Evolutionary conservation across 176 grass and related monocot genomes (phyloP).

Genomic region (Carex cristatella): DNA sequence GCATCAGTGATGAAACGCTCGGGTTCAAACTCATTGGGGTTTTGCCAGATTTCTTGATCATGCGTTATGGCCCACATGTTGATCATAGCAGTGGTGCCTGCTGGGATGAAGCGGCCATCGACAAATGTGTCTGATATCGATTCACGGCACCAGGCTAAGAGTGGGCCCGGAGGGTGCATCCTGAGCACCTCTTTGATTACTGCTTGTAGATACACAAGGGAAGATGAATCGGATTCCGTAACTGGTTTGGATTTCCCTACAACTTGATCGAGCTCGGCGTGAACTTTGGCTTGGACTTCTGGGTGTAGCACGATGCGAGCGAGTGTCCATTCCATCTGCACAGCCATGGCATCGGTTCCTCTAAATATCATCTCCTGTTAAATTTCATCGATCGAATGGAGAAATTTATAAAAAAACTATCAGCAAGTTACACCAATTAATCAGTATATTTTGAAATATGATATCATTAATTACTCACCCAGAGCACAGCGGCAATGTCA

Average conservation of each 20-base stretch:
- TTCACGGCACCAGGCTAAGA: conserved; percentile 55
- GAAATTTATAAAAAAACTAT: not conserved
- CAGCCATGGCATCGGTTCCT: conserved; percentile 79
- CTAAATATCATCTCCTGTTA: conserved; percentile 87
- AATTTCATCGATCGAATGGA: not conserved
- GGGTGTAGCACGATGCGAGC: conserved; percentile 60
- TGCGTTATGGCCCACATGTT: conserved; percentile 88
- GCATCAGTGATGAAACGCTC: conserved; percentile 43
- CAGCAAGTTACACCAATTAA: not conserved
- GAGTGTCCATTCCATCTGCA: conserved; percentile 79
- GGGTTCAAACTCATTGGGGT: conserved; percentile 51
- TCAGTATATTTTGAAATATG: not conserved
- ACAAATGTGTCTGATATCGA: conserved; percentile 57
- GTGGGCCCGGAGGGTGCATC: conserved; percentile 74
- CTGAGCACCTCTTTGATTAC: conserved; percentile 72
- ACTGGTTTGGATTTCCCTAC: conserved; percentile 26
- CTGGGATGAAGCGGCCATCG: conserved; percentile 55
- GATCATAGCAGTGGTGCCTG: conserved; percentile 67
- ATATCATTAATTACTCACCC: conserved; percentile 32
- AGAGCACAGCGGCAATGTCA: conserved; percentile 71
- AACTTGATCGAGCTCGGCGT: conserved; percentile 49
- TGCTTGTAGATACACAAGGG: conserved; percentile 62
- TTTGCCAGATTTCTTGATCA: conserved; percentile 51
- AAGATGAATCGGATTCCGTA: conserved; percentile 30
- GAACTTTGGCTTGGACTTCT: conserved; percentile 53